phyloP scores from a whole-genome alignment of 163 green algal genomes.

The Chloroidium sp. region DNA sequence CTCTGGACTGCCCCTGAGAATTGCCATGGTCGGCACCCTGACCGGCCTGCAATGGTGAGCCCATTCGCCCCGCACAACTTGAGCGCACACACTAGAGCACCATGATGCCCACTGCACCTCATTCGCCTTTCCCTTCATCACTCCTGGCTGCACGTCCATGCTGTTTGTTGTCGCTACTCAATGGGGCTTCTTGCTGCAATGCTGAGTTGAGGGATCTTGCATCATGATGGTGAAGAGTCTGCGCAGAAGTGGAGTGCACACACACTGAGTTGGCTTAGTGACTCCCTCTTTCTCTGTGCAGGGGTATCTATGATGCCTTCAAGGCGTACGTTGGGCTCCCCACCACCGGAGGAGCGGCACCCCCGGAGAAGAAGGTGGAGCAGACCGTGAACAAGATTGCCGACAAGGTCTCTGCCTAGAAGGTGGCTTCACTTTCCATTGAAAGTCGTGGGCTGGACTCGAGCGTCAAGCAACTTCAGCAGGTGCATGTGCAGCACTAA shows the following conservation, averaged over 20 bases:
- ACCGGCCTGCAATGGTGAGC: constrained; percentile 77
- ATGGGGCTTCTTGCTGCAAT: background rate
- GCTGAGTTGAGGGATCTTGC: background rate
- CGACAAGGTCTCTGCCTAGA: too few species aligned
- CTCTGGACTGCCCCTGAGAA: constrained; percentile 77
- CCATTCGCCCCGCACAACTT: background rate
- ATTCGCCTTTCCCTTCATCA: background rate
- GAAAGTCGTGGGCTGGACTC: too few species aligned
- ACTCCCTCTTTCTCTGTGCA: constrained; percentile 2
- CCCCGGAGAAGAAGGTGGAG: constrained; percentile 5
- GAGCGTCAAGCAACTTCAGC: too few species aligned
- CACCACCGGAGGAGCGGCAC: constrained; percentile 18
- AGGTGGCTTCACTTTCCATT: too few species aligned
- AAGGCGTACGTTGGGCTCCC: constrained; percentile 55
- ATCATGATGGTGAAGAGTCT: too few species aligned
- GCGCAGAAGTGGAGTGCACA: too few species aligned
- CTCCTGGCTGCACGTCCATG: background rate
- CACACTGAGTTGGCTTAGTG: too few species aligned
- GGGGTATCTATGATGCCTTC: constrained; percentile 85
- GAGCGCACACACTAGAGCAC: too few species aligned
- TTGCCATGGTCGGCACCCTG: constrained; percentile 90
- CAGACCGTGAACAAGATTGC: too few species aligned
- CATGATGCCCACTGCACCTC: too few species aligned
- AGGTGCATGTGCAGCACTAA: too few species aligned
- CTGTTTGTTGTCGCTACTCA: background rate